Evolutionary conservation across 2,329 filamentous ascomycete genomes (phyloP).

Genomic region (Lecanicillium sp.): DNA sequence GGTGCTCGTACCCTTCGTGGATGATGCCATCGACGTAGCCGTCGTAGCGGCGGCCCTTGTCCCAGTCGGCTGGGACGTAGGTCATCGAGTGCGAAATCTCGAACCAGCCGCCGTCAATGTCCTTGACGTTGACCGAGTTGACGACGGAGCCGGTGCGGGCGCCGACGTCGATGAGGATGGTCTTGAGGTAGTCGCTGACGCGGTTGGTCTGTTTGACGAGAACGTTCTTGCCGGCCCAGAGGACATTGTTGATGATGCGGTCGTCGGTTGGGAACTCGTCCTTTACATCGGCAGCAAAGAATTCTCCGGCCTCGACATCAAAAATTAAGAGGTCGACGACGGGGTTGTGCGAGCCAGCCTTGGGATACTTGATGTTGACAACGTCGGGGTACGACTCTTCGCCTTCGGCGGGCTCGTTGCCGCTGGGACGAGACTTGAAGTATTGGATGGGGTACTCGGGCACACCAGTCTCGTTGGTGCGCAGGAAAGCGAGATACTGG

Average conservation of each 20-base stretch:
- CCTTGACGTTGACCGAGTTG: slow-evolving; percentile 69
- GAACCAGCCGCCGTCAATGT: slow-evolving; percentile 95
- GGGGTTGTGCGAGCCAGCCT: slow-evolving; percentile 89
- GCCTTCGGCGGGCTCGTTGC: slow-evolving; percentile 56
- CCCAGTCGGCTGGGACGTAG: slow-evolving; percentile 78
- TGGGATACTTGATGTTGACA: slow-evolving; percentile 92
- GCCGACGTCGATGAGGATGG: slow-evolving; percentile 76
- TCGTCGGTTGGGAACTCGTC: slow-evolving; percentile 75
- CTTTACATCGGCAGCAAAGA: slow-evolving; percentile 72
- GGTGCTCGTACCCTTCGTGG: slow-evolving; percentile 78
- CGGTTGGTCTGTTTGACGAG: slow-evolving; percentile 90
- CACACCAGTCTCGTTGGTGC: slow-evolving; percentile 88
- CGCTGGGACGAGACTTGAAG: slow-evolving; percentile 82
- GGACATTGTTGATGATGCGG: slow-evolving; percentile 83
- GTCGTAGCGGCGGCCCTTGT: slow-evolving; percentile 69
- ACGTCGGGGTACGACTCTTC: slow-evolving; percentile 89
- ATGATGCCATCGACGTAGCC: slow-evolving; percentile 93
- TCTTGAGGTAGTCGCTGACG: slow-evolving; percentile 83
- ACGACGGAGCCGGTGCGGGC: slow-evolving; percentile 70
- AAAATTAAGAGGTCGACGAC: slow-evolving; percentile 85
- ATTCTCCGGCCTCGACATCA: slow-evolving; percentile 68
- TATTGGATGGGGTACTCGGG: slow-evolving; percentile 92
- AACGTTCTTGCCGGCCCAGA: slow-evolving; percentile 83
- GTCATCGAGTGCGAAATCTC: slow-evolving; percentile 83
- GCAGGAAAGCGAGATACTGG: slow-evolving; percentile 81